Percentiles rank a stretch among this genome's conserved stretches.
Evolutionary conservation across 2,329 filamentous ascomycete species (phyloP).

Genomic region (Clonostachys rosea): DNA sequence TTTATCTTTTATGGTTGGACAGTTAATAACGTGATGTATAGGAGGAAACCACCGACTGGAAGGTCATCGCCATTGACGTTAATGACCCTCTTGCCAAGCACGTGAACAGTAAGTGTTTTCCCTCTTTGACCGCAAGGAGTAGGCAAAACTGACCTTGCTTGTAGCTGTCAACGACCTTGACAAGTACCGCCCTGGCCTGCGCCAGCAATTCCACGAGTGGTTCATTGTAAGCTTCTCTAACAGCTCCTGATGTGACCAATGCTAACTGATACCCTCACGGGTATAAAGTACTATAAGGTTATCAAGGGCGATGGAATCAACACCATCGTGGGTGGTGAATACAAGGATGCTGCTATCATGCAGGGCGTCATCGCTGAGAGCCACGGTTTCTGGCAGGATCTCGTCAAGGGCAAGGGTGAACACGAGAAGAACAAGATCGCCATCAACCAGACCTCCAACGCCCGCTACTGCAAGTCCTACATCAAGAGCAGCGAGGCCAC

Average conservation of each 20-base stretch:
- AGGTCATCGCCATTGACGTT: constrained; percentile 29
- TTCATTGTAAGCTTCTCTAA: constrained; percentile 20
- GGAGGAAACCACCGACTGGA: constrained; percentile 32
- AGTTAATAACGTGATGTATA: constrained; percentile 2
- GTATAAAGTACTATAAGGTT: constrained; percentile 31
- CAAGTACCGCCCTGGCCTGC: constrained; percentile 27
- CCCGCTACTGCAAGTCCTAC: constrained; percentile 21
- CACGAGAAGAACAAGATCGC: constrained; percentile 27
- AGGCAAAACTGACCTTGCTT: constrained; percentile 4
- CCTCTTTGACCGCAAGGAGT: rapidly evolving
- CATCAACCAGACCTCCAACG: constrained; percentile 28
- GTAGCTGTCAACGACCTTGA: constrained; percentile 28
- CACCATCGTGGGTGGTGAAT: constrained; percentile 26
- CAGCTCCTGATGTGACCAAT: neutral
- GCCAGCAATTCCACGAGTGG: constrained; percentile 28
- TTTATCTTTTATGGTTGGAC: neutral
- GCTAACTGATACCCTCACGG: neutral
- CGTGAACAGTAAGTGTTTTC: constrained; percentile 20
- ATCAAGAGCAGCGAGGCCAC: constrained; percentile 21
- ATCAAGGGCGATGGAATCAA: constrained; percentile 25
- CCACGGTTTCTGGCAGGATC: constrained; percentile 30
- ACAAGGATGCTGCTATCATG: constrained; percentile 25
- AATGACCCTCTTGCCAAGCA: constrained; percentile 27
- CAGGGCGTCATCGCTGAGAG: constrained; percentile 23
- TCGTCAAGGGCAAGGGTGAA: constrained; percentile 27